These are phyloP conservation scores for Penicillium digitatum DNA, from an alignment of 2,329 filamentous ascomycete species.

Conservation along the genomic window DNA sequence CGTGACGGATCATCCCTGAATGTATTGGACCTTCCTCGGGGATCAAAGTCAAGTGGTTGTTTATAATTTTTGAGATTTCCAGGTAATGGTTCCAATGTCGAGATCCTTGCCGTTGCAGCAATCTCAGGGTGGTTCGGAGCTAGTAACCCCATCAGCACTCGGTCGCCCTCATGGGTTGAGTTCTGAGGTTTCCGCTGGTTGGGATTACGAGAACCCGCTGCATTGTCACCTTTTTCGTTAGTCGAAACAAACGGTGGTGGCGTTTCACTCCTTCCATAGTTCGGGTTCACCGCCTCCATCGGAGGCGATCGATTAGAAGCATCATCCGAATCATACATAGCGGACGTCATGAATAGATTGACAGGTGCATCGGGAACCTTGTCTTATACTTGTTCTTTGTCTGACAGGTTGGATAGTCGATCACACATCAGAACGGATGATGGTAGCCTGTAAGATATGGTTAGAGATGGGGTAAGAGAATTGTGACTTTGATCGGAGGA, in stretches of 20 bases:
- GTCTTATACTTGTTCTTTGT: not conserved
- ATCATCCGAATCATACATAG: conserved; percentile 43
- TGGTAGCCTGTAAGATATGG: not conserved
- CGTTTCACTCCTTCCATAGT: conserved; percentile 31
- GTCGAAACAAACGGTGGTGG: conserved; percentile 35
- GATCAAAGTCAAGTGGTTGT: not conserved
- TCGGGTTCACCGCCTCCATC: conserved; percentile 29
- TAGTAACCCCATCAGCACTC: conserved; percentile 63
- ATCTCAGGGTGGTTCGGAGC: conserved; percentile 63
- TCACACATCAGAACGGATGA: conserved; percentile 5
- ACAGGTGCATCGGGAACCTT: conserved; percentile 8
- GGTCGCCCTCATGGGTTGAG: conserved; percentile 54
- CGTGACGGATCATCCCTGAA: not conserved
- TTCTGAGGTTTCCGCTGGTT: conserved; percentile 27
- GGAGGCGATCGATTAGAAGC: conserved; percentile 37
- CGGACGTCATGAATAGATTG: conserved; percentile 32
- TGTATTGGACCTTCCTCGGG: not conserved
- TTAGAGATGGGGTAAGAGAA: not conserved
- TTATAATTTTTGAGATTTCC: conserved; percentile 31
- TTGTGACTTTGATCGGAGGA: not conserved
- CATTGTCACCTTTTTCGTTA: conserved; percentile 18
- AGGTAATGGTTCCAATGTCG: conserved; percentile 42
- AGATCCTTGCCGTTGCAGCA: conserved; percentile 53
- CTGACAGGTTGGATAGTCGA: not conserved
- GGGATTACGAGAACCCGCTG: conserved; percentile 34